phyloP scores from a whole-genome alignment of 2,329 filamentous ascomycete species.

The Coleophoma crateriformis region DNA sequence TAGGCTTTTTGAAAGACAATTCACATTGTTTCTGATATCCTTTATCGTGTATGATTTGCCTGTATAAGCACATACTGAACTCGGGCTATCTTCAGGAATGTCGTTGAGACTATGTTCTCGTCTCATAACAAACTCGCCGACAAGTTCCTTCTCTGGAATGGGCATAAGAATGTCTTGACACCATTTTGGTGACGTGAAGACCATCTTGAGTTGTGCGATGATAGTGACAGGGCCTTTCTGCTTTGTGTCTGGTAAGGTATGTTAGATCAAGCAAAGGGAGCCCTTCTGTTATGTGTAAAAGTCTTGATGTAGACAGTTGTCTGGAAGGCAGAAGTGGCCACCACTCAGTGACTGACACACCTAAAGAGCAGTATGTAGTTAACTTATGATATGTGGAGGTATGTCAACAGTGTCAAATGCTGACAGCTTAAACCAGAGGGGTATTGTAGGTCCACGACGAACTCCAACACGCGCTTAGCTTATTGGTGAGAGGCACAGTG shows the following conservation, averaged over 20 bases:
- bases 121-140: constrained; percentile 1
- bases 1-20: constrained; percentile 1
- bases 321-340: not conserved
- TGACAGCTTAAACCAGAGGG: not conserved
- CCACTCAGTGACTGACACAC: not conserved
- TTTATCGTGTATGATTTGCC: not conserved
- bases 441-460: not conserved
- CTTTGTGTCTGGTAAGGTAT: not conserved
- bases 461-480: not conserved
- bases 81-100: not conserved
- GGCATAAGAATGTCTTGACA: constrained; percentile 1
- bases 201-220: not conserved
- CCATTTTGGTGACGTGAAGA: not conserved
- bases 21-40: constrained; percentile 1
- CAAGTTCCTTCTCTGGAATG: constrained; percentile 1
- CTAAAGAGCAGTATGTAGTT: not conserved
- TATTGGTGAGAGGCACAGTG: not conserved
- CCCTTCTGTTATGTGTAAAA: not conserved
- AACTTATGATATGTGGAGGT: not conserved
- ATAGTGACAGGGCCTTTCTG: not conserved
- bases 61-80: not conserved
- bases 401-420: not conserved
- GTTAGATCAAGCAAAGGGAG: not conserved
- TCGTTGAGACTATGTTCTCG: not conserved
- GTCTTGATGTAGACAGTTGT: not conserved